Conservation (phyloP, 2,329 filamentous ascomycete species). For the Exserohilum rostratum region DNA sequence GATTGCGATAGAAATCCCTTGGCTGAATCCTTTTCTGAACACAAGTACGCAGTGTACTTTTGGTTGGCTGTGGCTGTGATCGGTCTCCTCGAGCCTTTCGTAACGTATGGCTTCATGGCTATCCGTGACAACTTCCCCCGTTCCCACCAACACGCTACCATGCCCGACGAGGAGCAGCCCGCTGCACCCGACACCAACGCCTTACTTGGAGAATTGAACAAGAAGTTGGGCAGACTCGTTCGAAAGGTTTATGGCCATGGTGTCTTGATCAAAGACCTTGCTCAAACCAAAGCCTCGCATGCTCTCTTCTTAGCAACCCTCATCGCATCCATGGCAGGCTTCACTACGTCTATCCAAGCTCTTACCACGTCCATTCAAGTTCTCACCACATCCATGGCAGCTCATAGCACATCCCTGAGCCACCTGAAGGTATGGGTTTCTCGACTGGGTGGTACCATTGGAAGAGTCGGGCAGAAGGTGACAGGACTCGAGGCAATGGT, state of each 20-base stretch:
- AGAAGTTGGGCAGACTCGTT: neutral
- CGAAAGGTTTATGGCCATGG: neutral
- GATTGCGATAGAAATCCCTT: neutral
- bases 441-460: neutral
- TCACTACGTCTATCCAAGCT: no score
- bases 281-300: neutral
- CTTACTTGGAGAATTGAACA: neutral
- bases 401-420: neutral
- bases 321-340: neutral
- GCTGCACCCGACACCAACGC: neutral
- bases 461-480: neutral
- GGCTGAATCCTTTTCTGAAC: neutral
- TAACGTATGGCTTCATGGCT: no score
- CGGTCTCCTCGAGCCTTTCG: neutral
- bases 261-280: neutral
- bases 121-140: neutral
- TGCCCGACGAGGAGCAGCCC: no score
- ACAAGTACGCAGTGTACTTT: neutral
- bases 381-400: no score
- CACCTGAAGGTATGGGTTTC: neutral
- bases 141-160: no score
- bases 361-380: no score
- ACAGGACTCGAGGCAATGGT: neutral
- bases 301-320: neutral
- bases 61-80: neutral